Evolutionary conservation across 331 rosid genomes (phyloP).

Genomic region (Arachis monticola): DNA sequence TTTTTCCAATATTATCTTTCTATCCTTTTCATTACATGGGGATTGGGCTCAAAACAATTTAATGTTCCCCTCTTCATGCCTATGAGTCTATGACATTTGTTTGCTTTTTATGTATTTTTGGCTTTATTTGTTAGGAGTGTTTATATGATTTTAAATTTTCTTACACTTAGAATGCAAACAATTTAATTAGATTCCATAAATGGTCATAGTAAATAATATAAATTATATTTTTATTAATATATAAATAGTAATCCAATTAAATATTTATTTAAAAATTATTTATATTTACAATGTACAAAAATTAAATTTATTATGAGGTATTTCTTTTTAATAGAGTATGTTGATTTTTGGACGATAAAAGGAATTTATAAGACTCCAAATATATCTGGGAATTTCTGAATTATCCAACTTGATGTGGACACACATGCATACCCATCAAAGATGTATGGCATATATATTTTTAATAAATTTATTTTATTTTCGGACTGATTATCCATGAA

Average conservation of each 20-base stretch:
- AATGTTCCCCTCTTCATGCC: conserved; percentile 27
- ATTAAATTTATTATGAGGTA: no score
- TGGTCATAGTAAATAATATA: no score
- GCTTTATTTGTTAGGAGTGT: background rate
- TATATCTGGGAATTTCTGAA: background rate
- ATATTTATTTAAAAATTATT: no score
- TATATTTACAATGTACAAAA: no score
- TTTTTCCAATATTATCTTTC: conserved; percentile 31
- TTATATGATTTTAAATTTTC: background rate
- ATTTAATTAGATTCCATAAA: no score
- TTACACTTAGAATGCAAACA: no score
- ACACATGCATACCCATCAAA: background rate
- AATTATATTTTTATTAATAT: no score
- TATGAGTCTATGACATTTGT: background rate
- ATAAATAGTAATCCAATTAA: no score
- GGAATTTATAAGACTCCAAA: background rate
- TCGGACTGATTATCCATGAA: background rate
- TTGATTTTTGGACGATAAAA: background rate
- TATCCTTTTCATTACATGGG: conserved; percentile 1
- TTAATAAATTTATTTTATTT: background rate
- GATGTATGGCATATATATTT: background rate
- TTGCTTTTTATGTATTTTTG: background rate
- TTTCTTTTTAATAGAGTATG: no score
- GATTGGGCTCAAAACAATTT: background rate
- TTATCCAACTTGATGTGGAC: conserved; percentile 14